A percentile compares a stretch with the other conserved stretches of the same genome.
Conservation (phyloP, 2,329 filamentous ascomycete species). For the Phoma sp. region DNA sequence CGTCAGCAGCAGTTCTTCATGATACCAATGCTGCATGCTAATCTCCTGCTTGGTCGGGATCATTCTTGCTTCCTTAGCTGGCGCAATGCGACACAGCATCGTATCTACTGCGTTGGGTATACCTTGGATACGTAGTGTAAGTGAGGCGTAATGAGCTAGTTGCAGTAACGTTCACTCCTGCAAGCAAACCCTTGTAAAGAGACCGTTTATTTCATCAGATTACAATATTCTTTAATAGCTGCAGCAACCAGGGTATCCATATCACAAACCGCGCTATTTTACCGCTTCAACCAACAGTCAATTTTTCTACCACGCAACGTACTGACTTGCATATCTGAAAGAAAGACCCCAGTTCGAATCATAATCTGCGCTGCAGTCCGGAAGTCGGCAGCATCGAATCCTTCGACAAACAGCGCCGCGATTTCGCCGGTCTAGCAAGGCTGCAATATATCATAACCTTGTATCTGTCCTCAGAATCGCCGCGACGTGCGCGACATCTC, state of each 20-base stretch:
- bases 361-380: neutral
- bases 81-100: neutral
- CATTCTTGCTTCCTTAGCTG: neutral
- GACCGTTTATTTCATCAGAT: conserved; percentile 2
- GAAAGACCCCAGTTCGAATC: neutral
- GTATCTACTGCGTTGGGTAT: neutral
- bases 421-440: conserved; percentile 5
- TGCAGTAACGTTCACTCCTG: neutral
- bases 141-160: conserved; percentile 3
- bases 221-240: conserved; percentile 4
- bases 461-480: conserved; percentile 11
- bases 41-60: neutral
- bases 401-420: conserved; percentile 5
- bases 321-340: neutral
- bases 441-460: conserved; percentile 9
- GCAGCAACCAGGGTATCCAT: conserved; percentile 14
- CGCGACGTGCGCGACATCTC: conserved; percentile 7
- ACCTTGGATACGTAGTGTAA: neutral
- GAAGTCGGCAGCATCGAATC: conserved; percentile 9
- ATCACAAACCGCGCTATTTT: conserved; percentile 14
- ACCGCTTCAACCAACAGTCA: conserved; percentile 8
- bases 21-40: neutral
- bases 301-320: neutral
- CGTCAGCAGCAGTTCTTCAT: neutral
- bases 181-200: conserved; percentile 9